Percentiles rank a stretch among this genome's conserved stretches.
phyloP scores from a whole-genome alignment of 2,329 filamentous ascomycete genomes.

The Trichophyton mentagrophytes region DNA sequence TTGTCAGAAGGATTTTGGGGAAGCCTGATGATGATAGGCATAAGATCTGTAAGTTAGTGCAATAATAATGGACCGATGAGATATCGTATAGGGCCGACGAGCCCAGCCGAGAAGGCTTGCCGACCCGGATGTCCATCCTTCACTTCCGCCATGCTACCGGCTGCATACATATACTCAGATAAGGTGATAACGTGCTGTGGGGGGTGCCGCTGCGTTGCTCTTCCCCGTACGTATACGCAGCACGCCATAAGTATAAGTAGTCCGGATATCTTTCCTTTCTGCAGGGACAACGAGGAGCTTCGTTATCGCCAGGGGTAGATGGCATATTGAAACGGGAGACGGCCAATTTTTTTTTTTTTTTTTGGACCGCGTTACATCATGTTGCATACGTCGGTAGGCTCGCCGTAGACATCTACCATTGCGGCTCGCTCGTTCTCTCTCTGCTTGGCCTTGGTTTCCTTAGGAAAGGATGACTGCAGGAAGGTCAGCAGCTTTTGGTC shows the following conservation, averaged over 20 bases:
- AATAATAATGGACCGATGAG: too few species aligned
- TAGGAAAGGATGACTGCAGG: conserved; percentile 44
- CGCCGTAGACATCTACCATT: conserved; percentile 60
- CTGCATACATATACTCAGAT: background rate
- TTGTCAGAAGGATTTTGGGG: background rate
- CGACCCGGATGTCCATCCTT: background rate
- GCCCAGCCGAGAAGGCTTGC: background rate
- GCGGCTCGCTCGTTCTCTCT: conserved; percentile 59
- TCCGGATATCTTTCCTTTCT: background rate
- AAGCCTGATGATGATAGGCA: too few species aligned
- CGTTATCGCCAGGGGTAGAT: too few species aligned
- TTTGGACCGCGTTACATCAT: conserved; percentile 11
- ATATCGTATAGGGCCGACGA: background rate
- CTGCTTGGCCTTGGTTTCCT: conserved; percentile 5
- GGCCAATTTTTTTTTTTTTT: too few species aligned
- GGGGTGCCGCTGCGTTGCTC: background rate
- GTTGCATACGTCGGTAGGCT: conserved; percentile 35
- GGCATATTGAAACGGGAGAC: too few species aligned
- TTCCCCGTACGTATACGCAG: background rate
- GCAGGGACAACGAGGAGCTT: background rate
- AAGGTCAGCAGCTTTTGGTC: conserved; percentile 57
- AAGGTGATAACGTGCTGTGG: too few species aligned
- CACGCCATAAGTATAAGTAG: background rate
- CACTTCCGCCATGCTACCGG: background rate
- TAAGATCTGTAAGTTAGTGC: too few species aligned